These are phyloP conservation scores for Tanacetum coccineum DNA, from an alignment of 129 eudicot genomes.

Conservation along the genomic window DNA sequence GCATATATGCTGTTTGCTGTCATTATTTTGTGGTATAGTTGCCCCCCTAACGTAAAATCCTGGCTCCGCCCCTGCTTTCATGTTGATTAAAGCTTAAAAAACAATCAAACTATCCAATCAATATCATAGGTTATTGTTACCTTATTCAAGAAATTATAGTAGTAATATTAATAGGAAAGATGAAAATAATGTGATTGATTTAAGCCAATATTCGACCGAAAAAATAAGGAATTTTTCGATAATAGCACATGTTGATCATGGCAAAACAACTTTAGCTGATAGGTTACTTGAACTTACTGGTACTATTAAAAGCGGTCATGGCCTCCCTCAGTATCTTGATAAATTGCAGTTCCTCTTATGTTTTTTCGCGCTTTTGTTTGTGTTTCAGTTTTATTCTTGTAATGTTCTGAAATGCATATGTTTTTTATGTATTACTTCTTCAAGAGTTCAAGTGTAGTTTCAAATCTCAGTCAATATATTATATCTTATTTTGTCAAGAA, in stretches of 20 bases:
- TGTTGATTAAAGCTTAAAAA: conserved; percentile 44
- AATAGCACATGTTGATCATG: conserved; percentile 97
- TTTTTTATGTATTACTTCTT: no score
- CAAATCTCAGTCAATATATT: no score
- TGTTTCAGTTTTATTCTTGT: no score
- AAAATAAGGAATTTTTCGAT: conserved; percentile 83
- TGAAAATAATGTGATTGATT: conserved; percentile 54
- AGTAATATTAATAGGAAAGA: conserved; percentile 37
- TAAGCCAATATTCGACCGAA: conserved; percentile 68
- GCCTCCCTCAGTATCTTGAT: conserved; percentile 87
- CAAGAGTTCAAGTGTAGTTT: no score
- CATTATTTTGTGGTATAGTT: no score
- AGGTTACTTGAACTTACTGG: conserved; percentile 92
- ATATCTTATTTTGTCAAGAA: no score
- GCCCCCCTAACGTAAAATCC: no score
- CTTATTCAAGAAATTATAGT: no score
- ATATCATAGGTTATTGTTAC: conserved; percentile 13
- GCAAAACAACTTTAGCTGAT: conserved; percentile 92
- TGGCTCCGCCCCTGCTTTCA: no score
- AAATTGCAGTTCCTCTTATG: conserved; percentile 62
- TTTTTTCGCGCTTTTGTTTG: no score
- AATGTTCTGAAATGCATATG: no score
- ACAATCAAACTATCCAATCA: conserved; percentile 33
- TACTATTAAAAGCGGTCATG: conserved; percentile 80
- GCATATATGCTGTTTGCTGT: no score